phyloP scores from a whole-genome alignment of 2,329 filamentous ascomycete species.

The Paracoccidioides brasiliensis region DNA sequence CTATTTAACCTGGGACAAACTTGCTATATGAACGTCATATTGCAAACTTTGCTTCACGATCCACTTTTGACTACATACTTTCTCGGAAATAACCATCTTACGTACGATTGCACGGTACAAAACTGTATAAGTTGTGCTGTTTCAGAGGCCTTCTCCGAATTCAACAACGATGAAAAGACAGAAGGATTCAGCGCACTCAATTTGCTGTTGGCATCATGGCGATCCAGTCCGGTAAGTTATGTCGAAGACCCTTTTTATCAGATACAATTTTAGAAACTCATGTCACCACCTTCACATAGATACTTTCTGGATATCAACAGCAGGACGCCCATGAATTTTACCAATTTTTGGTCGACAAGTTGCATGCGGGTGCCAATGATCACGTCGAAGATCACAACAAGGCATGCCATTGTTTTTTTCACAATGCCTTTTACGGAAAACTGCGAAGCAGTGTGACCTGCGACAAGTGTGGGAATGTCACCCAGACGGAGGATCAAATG shows the following conservation, averaged over 20 bases:
- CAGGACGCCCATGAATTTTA: conserved; percentile 97
- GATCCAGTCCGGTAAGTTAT: conserved; percentile 43
- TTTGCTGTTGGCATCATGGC: conserved; percentile 82
- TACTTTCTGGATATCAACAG: conserved; percentile 79
- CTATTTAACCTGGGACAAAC: conserved; percentile 98
- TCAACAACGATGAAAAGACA: conserved; percentile 50
- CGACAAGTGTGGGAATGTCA: conserved; percentile 70
- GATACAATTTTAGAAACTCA: background rate
- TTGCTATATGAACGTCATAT: conserved; percentile 93
- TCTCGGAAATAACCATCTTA: conserved; percentile 76
- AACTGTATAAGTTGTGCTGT: conserved; percentile 49
- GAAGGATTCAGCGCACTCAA: conserved; percentile 85
- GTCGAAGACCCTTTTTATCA: background rate
- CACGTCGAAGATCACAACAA: conserved; percentile 45
- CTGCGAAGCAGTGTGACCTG: conserved; percentile 84
- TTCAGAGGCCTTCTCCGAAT: conserved; percentile 51
- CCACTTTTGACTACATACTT: conserved; percentile 86
- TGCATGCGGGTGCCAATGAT: conserved; percentile 66
- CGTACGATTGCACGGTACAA: conserved; percentile 52
- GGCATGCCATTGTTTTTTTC: conserved; percentile 75
- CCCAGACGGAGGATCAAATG: conserved; percentile 74
- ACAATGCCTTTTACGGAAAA: conserved; percentile 88
- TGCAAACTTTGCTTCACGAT: conserved; percentile 89
- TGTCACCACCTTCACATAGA: conserved; percentile 27
- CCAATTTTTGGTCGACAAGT: conserved; percentile 82